Evolutionary conservation across 495 filamentous ascomycete genomes (phyloP).

Genomic region (Lichina pygmaea): DNA sequence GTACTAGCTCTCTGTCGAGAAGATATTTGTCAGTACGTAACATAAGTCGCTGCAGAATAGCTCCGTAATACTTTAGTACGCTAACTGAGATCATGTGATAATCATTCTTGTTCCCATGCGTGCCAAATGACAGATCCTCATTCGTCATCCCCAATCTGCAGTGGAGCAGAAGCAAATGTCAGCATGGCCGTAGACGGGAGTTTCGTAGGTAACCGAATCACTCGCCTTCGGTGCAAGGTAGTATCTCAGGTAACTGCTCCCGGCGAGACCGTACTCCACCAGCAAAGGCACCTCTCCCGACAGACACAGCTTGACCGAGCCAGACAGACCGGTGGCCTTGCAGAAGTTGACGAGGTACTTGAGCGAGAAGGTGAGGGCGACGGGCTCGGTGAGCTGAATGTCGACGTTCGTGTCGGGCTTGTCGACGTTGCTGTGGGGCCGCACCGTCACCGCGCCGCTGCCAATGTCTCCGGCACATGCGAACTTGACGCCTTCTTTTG

Average conservation of each 20-base stretch:
- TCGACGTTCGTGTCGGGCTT: conserved; percentile 68
- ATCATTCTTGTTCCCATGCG: too few species aligned
- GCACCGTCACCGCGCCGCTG: conserved; percentile 73
- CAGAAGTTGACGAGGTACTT: conserved; percentile 99
- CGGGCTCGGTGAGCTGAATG: conserved; percentile 77
- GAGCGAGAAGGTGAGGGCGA: conserved; percentile 88
- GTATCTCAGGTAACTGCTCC: conserved; percentile 78
- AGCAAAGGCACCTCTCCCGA: conserved; percentile 90
- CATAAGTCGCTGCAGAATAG: too few species aligned
- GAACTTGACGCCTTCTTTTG: conserved; percentile 95
- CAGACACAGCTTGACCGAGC: conserved; percentile 65
- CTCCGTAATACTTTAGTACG: too few species aligned
- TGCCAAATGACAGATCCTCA: conserved; percentile 16
- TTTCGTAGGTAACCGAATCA: conserved; percentile 3
- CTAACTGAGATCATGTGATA: too few species aligned
- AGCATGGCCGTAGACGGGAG: too few species aligned
- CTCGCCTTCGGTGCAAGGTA: conserved; percentile 91
- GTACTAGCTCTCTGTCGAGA: too few species aligned
- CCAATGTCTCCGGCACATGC: conserved; percentile 85
- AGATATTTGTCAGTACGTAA: too few species aligned
- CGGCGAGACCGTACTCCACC: conserved; percentile 65
- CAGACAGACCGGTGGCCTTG: conserved; percentile 74
- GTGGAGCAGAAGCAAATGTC: conserved; percentile 1
- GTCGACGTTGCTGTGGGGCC: conserved; percentile 71
- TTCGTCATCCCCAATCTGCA: conserved; percentile 76